phyloP scores from a whole-genome alignment of 768 basidiomycete genomes.

The Boletus patriciae region DNA sequence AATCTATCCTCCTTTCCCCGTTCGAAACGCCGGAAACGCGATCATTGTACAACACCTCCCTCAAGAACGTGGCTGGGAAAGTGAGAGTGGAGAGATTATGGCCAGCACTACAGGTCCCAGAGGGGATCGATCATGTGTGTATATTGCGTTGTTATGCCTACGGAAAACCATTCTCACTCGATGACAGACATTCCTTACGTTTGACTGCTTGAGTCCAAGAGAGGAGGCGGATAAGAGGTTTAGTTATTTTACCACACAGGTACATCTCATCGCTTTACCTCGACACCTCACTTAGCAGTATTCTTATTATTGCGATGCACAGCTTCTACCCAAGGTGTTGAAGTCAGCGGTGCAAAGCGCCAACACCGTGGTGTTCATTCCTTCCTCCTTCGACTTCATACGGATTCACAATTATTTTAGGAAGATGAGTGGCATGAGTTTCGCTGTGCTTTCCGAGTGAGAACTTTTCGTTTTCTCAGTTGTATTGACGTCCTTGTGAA shows the following conservation, averaged over 20 bases:
- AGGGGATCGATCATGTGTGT: constrained; percentile 78
- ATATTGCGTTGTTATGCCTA: background rate
- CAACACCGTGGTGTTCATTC: constrained; percentile 86
- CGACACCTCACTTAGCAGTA: background rate
- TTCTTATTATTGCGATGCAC: background rate
- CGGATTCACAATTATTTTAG: constrained; percentile 85
- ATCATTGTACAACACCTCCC: constrained; percentile 66
- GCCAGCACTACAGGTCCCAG: constrained; percentile 74
- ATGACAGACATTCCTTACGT: constrained; percentile 65
- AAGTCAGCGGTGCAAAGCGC: constrained; percentile 93
- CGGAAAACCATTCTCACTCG: background rate
- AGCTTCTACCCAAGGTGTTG: constrained; percentile 79
- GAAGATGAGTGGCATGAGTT: constrained; percentile 67
- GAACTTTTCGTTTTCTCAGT: constrained; percentile 15
- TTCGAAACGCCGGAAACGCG: constrained; percentile 90
- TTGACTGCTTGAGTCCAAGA: constrained; percentile 67
- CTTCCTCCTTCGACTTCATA: constrained; percentile 96
- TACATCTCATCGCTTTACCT: constrained; percentile 27
- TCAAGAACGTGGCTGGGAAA: constrained; percentile 87
- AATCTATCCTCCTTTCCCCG: constrained; percentile 82
- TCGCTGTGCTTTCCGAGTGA: constrained; percentile 88
- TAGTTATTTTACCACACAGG: constrained; percentile 84
- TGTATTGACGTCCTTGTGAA: background rate
- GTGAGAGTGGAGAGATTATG: constrained; percentile 67
- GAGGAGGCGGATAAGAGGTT: constrained; percentile 89